Evolutionary conservation across 176 grass and related monocot species (phyloP).

Genomic region (Zea luxurians): DNA sequence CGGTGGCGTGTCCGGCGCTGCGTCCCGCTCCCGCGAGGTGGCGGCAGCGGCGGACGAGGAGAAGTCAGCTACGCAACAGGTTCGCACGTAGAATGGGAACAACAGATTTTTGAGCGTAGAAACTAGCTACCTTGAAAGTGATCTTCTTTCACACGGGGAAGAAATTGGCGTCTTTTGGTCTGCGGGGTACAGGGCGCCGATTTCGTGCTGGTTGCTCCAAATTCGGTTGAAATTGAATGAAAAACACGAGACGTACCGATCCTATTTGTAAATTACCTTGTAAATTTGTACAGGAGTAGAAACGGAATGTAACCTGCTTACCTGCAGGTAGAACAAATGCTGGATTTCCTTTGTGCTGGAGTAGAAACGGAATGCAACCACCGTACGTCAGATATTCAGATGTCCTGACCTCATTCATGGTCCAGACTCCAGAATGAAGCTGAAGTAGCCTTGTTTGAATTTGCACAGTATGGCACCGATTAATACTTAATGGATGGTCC

Average conservation of each 20-base stretch:
- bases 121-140: not conserved
- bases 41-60: conserved; percentile 32
- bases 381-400: too few species aligned
- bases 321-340: not conserved
- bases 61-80: conserved; percentile 32
- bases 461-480: not conserved
- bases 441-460: not conserved
- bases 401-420: too few species aligned
- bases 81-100: conserved; percentile 45
- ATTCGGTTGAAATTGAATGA: not conserved
- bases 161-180: not conserved
- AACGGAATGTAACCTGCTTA: not conserved
- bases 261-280: too few species aligned
- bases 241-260: not conserved
- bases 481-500: not conserved
- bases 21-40: conserved; percentile 16
- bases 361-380: not conserved
- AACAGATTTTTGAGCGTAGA: not conserved
- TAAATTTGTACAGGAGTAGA: not conserved
- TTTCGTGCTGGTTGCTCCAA: not conserved
- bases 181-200: not conserved
- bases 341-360: not conserved
- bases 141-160: not conserved
- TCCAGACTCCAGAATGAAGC: not conserved
- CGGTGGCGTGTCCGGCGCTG: not conserved